Evolutionary conservation across 108 stramenopile species (phyloP), one percentile per base, ranked within the genome.

Genomic region (Cyclotella choctawhatcheeana): DNA sequence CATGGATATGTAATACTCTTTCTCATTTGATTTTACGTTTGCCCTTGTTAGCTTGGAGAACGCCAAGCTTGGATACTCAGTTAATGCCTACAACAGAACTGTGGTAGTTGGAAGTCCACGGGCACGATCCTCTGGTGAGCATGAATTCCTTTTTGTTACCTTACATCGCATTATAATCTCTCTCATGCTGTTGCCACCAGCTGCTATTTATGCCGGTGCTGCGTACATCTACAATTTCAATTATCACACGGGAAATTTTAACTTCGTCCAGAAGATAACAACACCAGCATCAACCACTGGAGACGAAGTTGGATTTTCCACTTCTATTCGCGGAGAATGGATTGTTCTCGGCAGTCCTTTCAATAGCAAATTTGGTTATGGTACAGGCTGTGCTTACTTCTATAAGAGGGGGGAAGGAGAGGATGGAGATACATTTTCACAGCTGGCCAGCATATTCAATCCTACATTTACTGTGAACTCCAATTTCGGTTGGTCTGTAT

Each of bases 401-500:
- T 68, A 30, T 33, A 18, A 51, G 12, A 18, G 53, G 43, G 53
- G 18, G n/a, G n/a, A n/a, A 53, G 17, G 27, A 20, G 32, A 53
- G 4, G 67, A 25, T 43, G 37, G 53, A 8, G 27, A 68, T 43
- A 55, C 67, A 43, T 68, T 68, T 55, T 43, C 67, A n/a, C 53
- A 43, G 18, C 24, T 43, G 2, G 25, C 20, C 4, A 43, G 17
- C 2, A 31, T 40, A 6, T 68, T 43, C 24, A n/a, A 6, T 26
- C 67, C 67, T 10, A 55, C 2, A 5, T 48, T 29, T 26, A 16
- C 35, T 18, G 5, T 22, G 2, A 68, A 45, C 47, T 18, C 22
- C 18, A 27, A 51, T 6, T 68, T 68, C 55, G 67, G 67, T 26
- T 68, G 67, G 67, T 68, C 67, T 55, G 67, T 68, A 27, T 51